Base-by-base conservation (phyloP, 352 stramenopile species). In the Globisporangium uncinulatum region DNA sequence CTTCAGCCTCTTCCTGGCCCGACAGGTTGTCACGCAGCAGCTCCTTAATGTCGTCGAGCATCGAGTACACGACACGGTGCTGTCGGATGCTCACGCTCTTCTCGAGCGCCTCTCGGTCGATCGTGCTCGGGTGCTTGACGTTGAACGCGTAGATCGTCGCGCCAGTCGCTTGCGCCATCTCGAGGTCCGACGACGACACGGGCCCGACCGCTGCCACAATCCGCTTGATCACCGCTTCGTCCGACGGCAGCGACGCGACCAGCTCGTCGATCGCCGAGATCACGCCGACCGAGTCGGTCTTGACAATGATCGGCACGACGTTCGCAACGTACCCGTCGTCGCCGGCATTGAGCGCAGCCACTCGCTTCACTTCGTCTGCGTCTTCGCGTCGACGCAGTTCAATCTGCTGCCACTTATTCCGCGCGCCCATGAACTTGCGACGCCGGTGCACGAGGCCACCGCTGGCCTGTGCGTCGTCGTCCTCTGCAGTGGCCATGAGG, bases 211-310 rank as follows among this genome's bases (percentile, higher is more conserved):
- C 57, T 74, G 92, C 70, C 78, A 81, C 58, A 66, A 97, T 89
- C 83, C 92, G 66, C 63, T 92, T 94, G 44, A 94, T 77, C 45
- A 77, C 67, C 15, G 74, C 81, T 53, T 87, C 83, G 36, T 91
- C 74, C 42, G 54, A 74, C 32, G 74, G 76, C 54, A 97, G 63
- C 19, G 82, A 78, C 46, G 81, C 70, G 53, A 94, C 83, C 29
- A 95, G 70, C n/a, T 92, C 76, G 56, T 89, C 78, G 44, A 92
- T 92, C 54, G 97, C 97, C 56, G 98, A 85, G 21, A 98, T 95
- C 42, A 97, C 95, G 50, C 97, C 97, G 53, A 98, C 92, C n/a
- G 96, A 94, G 69, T 99, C 97, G 14, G 96, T 97, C 78, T 99
- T 99, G 31, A 99, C 79, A 32, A 99, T 86, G 48, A 99, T 96